Evolutionary conservation across 805 yeast species (phyloP).

Genomic region (Candida loeiensis): DNA sequence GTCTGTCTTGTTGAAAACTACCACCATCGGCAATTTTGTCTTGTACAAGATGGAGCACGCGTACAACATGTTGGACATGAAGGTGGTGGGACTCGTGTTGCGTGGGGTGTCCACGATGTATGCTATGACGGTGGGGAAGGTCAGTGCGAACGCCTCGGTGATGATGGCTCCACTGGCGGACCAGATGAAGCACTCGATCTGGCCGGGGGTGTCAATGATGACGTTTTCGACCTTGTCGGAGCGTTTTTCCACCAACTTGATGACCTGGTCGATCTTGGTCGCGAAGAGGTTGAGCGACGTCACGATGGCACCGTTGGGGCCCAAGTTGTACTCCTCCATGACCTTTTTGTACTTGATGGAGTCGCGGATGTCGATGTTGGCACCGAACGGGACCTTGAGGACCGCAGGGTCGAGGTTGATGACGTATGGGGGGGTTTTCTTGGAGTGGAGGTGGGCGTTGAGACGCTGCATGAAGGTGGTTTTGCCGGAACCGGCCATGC

Average conservation of each 20-base stretch:
- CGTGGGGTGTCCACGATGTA: constrained; percentile 97
- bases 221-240: constrained; percentile 57
- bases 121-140: constrained; percentile 93
- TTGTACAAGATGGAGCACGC: constrained; percentile 96
- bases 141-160: constrained; percentile 93
- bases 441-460: constrained; percentile 79
- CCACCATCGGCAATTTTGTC: constrained; percentile 93
- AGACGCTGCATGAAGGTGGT: constrained; percentile 96
- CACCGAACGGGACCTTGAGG: constrained; percentile 84
- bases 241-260: constrained; percentile 78
- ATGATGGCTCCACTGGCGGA: constrained; percentile 95
- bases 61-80: constrained; percentile 96
- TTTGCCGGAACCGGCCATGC: constrained; percentile 77
- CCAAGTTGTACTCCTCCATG: constrained; percentile 91
- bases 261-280: constrained; percentile 95
- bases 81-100: constrained; percentile 90
- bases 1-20: constrained; percentile 95
- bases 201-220: constrained; percentile 97
- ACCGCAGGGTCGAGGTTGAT: constrained; percentile 97
- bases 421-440: constrained; percentile 79
- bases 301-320: constrained; percentile 98
- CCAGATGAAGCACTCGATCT: constrained; percentile 98
- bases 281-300: constrained; percentile 89
- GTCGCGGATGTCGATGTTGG: constrained; percentile 94
- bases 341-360: constrained; percentile 93